A percentile compares a stretch with the other conserved stretches of the same genome.
Conservation (phyloP, 1,139 yeast species). For the Geotrichum citri-aurantii region DNA sequence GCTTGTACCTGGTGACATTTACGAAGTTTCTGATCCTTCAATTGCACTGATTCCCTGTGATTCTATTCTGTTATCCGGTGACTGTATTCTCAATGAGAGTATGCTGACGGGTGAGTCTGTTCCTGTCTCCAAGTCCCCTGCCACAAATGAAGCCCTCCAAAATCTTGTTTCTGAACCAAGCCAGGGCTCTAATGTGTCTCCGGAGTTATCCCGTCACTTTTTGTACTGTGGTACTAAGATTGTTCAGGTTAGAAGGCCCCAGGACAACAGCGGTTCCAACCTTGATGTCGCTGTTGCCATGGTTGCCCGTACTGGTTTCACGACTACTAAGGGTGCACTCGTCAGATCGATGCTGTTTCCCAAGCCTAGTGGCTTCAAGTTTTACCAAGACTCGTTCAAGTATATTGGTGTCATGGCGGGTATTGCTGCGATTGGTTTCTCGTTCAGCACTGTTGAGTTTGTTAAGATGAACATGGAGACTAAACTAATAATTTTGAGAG, state of each 20-base stretch:
- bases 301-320: slow-evolving; percentile 85
- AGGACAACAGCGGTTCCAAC: slow-evolving; percentile 30
- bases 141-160: slow-evolving; percentile 55
- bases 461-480: slow-evolving; percentile 66
- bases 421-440: slow-evolving; percentile 79
- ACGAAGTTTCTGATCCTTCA: slow-evolving; percentile 84
- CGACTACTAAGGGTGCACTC: slow-evolving; percentile 93
- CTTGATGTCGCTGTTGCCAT: slow-evolving; percentile 72
- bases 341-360: slow-evolving; percentile 96
- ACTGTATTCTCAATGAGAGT: slow-evolving; percentile 88
- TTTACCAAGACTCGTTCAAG: slow-evolving; percentile 88
- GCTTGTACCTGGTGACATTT: slow-evolving; percentile 91
- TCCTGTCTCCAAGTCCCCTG: slow-evolving; percentile 78
- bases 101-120: slow-evolving; percentile 98
- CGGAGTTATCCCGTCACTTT: slow-evolving; percentile 64
- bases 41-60: slow-evolving; percentile 77
- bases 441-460: slow-evolving; percentile 77
- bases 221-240: slow-evolving; percentile 85
- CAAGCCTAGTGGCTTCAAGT: slow-evolving; percentile 87
- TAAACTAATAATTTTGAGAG: slow-evolving; percentile 71
- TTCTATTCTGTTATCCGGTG: slow-evolving; percentile 79
- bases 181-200: slow-evolving; percentile 50
- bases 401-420: slow-evolving; percentile 92
- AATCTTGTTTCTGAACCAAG: slow-evolving; percentile 36
- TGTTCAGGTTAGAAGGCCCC: slow-evolving; percentile 67